phyloP scores from a whole-genome alignment of 176 grass and related monocot genomes.

The Aegilops speltoides region DNA sequence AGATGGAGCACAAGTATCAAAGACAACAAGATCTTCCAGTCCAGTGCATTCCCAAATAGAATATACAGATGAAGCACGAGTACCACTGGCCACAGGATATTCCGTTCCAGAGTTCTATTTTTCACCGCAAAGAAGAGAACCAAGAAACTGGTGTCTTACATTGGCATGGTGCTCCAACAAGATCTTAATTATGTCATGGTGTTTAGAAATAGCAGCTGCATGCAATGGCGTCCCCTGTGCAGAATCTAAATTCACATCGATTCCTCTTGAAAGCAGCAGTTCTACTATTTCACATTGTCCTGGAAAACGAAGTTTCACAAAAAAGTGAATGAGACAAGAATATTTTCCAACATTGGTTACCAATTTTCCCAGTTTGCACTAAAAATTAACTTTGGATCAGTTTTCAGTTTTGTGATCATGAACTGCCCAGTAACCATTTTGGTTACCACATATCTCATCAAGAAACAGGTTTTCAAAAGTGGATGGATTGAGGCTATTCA shows the following conservation, averaged over 20 bases:
- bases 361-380: background rate
- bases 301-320: background rate
- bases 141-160: conserved; percentile 10
- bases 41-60: background rate
- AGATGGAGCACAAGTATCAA: background rate
- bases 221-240: background rate
- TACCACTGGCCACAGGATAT: background rate
- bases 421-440: background rate
- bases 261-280: conserved; percentile 6
- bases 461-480: background rate
- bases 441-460: background rate
- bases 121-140: background rate
- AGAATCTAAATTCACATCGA: background rate
- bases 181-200: background rate
- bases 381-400: background rate
- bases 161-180: background rate
- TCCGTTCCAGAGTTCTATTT: too few relatives aligned
- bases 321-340: background rate
- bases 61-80: background rate
- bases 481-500: background rate
- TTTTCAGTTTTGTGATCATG: background rate
- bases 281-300: conserved; percentile 8
- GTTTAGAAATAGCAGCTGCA: background rate
- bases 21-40: background rate
- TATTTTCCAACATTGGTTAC: too few relatives aligned